These are phyloP conservation scores for Chrysopogon serrulatus DNA, from an alignment of 176 grass and related monocot genomes.

Conservation along the genomic window DNA sequence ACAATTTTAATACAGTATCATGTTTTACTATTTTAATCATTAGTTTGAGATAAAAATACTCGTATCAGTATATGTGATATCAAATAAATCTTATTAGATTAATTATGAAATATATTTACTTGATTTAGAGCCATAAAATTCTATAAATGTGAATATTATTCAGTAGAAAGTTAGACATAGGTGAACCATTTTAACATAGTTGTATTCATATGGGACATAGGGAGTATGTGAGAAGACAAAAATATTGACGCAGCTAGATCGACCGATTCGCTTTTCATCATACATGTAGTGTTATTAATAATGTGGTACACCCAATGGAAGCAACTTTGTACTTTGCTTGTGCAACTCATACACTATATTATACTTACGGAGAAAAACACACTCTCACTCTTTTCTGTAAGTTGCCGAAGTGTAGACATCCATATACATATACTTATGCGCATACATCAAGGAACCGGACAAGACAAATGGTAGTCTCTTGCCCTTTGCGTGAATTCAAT, in stretches of 20 bases:
- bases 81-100: no score
- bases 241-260: background rate
- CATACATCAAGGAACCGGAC: background rate
- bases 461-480: background rate
- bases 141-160: no score
- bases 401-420: no score
- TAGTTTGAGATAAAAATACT: no score
- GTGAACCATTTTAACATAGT: no score
- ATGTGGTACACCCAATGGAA: conserved; percentile 7
- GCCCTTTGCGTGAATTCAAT: background rate
- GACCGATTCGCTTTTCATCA: background rate
- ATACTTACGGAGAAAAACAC: background rate
- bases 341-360: conserved; percentile 7
- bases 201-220: no score
- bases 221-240: background rate
- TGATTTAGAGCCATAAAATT: no score
- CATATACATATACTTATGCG: background rate
- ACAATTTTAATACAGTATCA: no score
- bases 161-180: no score
- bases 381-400: background rate
- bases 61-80: no score
- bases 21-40: no score
- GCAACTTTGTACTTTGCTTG: conserved; percentile 25
- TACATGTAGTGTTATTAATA: background rate
- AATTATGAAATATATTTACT: no score